Conservation (phyloP, 1,284 basidiomycete genomes). For the Singerocomus inundabilis region DNA sequence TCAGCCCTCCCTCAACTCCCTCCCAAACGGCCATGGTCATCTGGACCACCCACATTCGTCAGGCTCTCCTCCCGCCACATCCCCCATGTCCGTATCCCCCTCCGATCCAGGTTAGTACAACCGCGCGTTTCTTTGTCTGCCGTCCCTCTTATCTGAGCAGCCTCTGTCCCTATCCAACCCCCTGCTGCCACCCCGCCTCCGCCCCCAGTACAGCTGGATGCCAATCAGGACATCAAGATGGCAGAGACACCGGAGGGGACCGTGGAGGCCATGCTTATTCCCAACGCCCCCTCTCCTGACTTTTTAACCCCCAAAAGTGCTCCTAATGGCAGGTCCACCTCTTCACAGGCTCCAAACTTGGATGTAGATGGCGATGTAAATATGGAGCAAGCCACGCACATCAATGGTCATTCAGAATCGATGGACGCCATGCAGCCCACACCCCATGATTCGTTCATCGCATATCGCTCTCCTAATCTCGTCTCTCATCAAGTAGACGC, state of each 20-base stretch:
- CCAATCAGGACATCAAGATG: constrained; percentile 53
- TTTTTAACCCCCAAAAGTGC: neutral
- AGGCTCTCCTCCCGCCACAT: constrained; percentile 29
- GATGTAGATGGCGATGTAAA: constrained; percentile 44
- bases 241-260: constrained; percentile 33
- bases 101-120: constrained; percentile 50
- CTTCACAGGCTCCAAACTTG: constrained; percentile 23
- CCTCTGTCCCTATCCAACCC: constrained; percentile 44
- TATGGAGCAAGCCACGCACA: constrained; percentile 44
- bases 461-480: constrained; percentile 43
- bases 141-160: constrained; percentile 38
- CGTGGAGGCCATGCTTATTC: constrained; percentile 19
- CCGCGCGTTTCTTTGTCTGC: constrained; percentile 11
- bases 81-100: constrained; percentile 44
- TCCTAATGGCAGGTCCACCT: constrained; percentile 17
- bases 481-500: constrained; percentile 20
- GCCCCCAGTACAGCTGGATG: constrained; percentile 44
- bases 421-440: constrained; percentile 1
- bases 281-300: constrained; percentile 18
- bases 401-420: constrained; percentile 37
- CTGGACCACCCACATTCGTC: constrained; percentile 49
- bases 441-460: constrained; percentile 36
- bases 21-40: constrained; percentile 64
- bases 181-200: constrained; percentile 49
- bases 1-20: constrained; percentile 46